Evolutionary conservation across 2,329 filamentous ascomycete genomes (phyloP).

Genomic region (Cercospora sesami): DNA sequence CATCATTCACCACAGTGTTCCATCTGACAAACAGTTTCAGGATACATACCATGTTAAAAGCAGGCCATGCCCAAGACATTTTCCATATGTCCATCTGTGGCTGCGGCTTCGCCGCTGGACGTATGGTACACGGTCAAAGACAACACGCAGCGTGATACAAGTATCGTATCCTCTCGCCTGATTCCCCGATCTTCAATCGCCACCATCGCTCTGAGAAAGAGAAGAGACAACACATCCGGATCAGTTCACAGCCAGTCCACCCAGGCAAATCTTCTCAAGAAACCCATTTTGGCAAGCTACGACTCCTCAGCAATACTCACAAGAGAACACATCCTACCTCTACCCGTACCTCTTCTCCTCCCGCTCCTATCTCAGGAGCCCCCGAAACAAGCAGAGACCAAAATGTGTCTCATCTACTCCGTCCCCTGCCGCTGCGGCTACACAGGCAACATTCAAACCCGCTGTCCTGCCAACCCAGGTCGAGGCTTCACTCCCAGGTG

Average conservation of each 20-base stretch:
- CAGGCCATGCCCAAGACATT: neutral
- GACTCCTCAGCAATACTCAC: neutral
- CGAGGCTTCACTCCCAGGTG: conserved; percentile 7
- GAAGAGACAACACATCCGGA: neutral
- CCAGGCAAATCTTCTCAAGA: neutral
- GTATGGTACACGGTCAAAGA: neutral
- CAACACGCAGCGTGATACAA: neutral
- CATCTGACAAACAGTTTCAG: neutral
- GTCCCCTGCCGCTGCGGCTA: conserved; percentile 12
- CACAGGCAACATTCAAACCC: conserved; percentile 3
- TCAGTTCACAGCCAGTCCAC: neutral
- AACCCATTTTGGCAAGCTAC: neutral
- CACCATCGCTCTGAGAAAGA: neutral
- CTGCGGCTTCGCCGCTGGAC: neutral
- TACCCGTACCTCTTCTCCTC: neutral
- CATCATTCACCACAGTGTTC: conserved; percentile 1
- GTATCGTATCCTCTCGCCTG: neutral
- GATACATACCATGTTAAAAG: neutral
- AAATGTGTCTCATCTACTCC: conserved; percentile 10
- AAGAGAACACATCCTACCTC: neutral
- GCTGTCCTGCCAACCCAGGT: conserved; percentile 11
- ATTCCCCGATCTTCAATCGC: neutral
- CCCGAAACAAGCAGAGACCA: neutral
- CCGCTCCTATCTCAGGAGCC: neutral
- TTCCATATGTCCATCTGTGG: neutral